Conservation (phyloP, 495 filamentous ascomycete species). For the Daldinia concentrica region DNA sequence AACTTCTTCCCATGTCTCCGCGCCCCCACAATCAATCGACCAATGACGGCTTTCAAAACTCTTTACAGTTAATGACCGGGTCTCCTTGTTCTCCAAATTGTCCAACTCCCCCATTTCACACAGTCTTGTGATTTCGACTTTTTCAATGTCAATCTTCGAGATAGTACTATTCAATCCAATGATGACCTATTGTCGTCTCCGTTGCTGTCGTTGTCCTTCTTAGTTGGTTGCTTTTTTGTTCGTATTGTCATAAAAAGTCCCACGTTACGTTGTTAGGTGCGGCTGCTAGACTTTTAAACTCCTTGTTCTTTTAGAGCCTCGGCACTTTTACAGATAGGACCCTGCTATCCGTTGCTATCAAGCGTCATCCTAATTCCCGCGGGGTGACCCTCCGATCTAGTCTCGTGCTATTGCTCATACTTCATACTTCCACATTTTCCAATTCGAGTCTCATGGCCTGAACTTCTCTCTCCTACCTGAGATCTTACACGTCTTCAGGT, state of each 20-base stretch:
- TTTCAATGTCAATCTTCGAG: conserved; percentile 19
- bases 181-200: conserved; percentile 13
- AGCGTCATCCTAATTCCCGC: conserved; percentile 44
- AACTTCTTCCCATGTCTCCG: conserved; percentile 40
- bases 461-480: conserved; percentile 25
- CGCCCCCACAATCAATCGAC: conserved; percentile 40
- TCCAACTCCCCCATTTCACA: conserved; percentile 20
- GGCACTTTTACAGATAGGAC: conserved; percentile 34
- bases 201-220: conserved; percentile 8
- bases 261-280: conserved; percentile 16
- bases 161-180: neutral
- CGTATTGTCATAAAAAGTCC: neutral
- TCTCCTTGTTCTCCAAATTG: conserved; percentile 29
- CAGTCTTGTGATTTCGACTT: conserved; percentile 23
- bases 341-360: conserved; percentile 39
- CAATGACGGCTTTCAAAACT: conserved; percentile 41
- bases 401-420: conserved; percentile 47
- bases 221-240: conserved; percentile 4
- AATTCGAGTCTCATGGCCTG: conserved; percentile 37
- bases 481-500: conserved; percentile 26
- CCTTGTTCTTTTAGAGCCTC: conserved; percentile 32
- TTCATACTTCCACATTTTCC: conserved; percentile 17
- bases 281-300: conserved; percentile 13
- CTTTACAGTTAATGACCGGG: conserved; percentile 13
- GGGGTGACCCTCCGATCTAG: conserved; percentile 21